A percentile compares a stretch with the other conserved stretches of the same genome.
phyloP scores from a whole-genome alignment of 257 asterid species.

The Vinca minor region DNA sequence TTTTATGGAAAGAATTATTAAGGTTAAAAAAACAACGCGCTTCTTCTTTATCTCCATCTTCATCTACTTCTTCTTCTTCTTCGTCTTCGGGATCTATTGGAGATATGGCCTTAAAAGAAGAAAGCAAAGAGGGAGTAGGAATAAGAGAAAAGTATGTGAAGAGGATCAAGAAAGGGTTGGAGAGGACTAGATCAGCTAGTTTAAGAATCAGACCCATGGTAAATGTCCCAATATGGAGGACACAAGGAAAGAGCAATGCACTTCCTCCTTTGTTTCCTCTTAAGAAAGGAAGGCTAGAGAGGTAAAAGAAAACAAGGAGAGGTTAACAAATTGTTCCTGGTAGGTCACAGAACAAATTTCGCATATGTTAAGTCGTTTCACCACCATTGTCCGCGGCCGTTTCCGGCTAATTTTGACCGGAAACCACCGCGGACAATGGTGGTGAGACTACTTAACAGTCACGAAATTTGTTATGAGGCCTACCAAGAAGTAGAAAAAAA shows the following conservation, averaged over 20 bases:
- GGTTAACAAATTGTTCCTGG: too few relatives aligned
- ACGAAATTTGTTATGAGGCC: too few relatives aligned
- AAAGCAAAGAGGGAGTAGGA: conserved; percentile 22
- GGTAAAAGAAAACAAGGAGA: too few relatives aligned
- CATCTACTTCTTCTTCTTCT: conserved; percentile 40
- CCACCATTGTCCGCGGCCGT: too few relatives aligned
- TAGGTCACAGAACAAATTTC: too few relatives aligned
- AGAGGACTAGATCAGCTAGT: conserved; percentile 51
- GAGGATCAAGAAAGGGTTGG: conserved; percentile 53
- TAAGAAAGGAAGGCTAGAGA: conserved; percentile 46
- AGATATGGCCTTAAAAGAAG: conserved; percentile 18
- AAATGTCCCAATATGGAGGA: conserved; percentile 59
- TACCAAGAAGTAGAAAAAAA: too few relatives aligned
- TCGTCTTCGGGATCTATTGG: conserved; percentile 31
- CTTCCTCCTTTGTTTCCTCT: conserved; percentile 51
- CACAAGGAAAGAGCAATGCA: conserved; percentile 42
- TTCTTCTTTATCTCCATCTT: conserved; percentile 41
- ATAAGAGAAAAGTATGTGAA: conserved; percentile 37
- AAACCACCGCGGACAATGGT: too few relatives aligned
- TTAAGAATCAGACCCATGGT: conserved; percentile 62
- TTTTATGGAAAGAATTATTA: conserved; percentile 69
- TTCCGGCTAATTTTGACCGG: too few relatives aligned
- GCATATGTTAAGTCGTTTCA: too few relatives aligned
- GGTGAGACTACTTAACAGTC: too few relatives aligned
- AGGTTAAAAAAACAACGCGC: conserved; percentile 56